phyloP scores from a whole-genome alignment of 495 filamentous ascomycete species.

The Tuber indicum region DNA sequence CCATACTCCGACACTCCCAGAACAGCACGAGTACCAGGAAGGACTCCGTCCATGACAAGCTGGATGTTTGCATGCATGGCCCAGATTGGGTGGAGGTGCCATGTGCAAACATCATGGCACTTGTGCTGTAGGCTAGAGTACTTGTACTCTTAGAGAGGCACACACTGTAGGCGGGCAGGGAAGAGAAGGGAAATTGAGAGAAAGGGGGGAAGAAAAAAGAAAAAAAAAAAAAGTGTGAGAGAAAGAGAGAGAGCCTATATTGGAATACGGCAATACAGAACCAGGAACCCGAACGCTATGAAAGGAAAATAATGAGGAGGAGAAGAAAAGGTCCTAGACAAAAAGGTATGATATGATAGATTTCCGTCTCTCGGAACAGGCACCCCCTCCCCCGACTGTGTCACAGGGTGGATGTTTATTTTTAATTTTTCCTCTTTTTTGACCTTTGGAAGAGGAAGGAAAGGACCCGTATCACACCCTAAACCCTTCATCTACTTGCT shows the following conservation, averaged over 20 bases:
- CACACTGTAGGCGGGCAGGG: neutral
- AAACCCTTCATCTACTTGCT: constrained; percentile 11
- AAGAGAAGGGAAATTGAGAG: neutral
- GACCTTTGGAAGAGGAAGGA: neutral
- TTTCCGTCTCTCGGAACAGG: neutral
- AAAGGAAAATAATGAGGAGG: neutral
- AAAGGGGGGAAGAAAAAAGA: neutral
- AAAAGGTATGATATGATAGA: neutral
- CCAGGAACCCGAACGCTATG: neutral
- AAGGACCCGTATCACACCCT: neutral
- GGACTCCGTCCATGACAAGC: neutral
- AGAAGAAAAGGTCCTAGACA: neutral
- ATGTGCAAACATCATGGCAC: neutral
- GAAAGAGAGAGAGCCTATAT: neutral
- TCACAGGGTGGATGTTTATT: neutral
- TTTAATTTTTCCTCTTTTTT: neutral
- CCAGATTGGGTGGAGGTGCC: neutral
- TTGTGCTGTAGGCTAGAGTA: no score
- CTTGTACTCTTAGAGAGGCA: no score
- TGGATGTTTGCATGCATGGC: neutral
- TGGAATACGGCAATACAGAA: neutral
- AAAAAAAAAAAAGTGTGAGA: no score
- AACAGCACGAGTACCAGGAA: neutral
- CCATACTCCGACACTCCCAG: neutral
- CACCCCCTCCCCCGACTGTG: neutral